Percentiles rank a stretch among this genome's conserved stretches.
These are phyloP conservation scores for Parastagonospora avenae DNA, from an alignment of 2,329 filamentous ascomycete genomes.

Conservation along the genomic window DNA sequence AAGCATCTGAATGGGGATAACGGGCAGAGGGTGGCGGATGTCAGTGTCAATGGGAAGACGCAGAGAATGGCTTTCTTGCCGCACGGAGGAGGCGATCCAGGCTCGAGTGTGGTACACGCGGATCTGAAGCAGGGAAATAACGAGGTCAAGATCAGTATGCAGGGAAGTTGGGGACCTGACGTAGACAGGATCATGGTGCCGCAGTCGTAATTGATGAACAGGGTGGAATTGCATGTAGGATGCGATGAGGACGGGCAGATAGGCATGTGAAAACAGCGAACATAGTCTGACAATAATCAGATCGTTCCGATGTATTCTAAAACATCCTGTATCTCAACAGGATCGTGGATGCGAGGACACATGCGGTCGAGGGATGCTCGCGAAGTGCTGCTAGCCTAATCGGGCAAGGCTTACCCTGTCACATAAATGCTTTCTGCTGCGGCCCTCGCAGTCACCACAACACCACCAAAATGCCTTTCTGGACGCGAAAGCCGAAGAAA, in stretches of 20 bases:
- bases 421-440: background rate
- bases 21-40: slow-evolving; percentile 57
- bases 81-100: slow-evolving; percentile 52
- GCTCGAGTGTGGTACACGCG: slow-evolving; percentile 55
- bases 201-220: slow-evolving; percentile 4
- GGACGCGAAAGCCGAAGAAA: too few species aligned
- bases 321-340: background rate
- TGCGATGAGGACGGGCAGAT: background rate
- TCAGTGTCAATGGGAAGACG: slow-evolving; percentile 61
- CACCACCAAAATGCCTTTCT: background rate
- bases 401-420: background rate
- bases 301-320: background rate
- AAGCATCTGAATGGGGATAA: slow-evolving; percentile 63
- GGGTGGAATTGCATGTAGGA: background rate
- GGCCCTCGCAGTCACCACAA: background rate
- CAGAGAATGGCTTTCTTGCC: slow-evolving; percentile 63
- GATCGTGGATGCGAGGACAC: too few species aligned
- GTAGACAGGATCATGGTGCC: slow-evolving; percentile 62
- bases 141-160: slow-evolving; percentile 54
- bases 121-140: slow-evolving; percentile 58
- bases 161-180: slow-evolving; percentile 57
- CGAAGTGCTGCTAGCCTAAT: background rate
- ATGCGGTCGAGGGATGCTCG: background rate
- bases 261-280: background rate
- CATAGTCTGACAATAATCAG: background rate